Percentiles rank a stretch among this genome's conserved stretches.
Evolutionary conservation across 768 basidiomycete species (phyloP).

Genomic region (Lyophyllum decastes): DNA sequence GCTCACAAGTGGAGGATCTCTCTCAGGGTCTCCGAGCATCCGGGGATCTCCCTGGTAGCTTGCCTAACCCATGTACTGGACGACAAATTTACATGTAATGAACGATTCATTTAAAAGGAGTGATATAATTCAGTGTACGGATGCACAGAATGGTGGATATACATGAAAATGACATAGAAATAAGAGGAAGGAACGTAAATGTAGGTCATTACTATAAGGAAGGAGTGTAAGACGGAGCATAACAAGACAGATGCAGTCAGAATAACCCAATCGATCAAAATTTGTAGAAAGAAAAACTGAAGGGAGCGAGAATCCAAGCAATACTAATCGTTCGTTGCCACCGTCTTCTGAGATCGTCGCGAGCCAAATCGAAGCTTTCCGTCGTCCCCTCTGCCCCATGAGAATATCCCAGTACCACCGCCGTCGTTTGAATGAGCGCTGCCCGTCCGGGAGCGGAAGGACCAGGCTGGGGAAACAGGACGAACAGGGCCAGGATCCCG

Average conservation of each 20-base stretch:
- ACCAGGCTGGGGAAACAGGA: constrained; percentile 80
- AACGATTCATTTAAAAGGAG: constrained; percentile 22
- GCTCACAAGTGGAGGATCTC: constrained; percentile 41
- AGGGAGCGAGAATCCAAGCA: constrained; percentile 14
- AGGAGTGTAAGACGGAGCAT: constrained; percentile 28
- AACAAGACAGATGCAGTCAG: constrained; percentile 18
- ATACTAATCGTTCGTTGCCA: constrained; percentile 28
- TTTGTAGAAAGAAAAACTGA: constrained; percentile 13
- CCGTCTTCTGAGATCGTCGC: constrained; percentile 52
- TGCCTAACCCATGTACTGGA: background rate
- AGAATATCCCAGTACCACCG: constrained; percentile 59
- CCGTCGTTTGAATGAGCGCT: constrained; percentile 72
- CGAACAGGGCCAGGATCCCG: constrained; percentile 49
- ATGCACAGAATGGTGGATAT: constrained; percentile 29
- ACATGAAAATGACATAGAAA: constrained; percentile 18
- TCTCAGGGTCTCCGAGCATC: constrained; percentile 35
- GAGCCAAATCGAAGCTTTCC: constrained; percentile 78
- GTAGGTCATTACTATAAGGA: constrained; percentile 26
- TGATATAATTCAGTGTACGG: constrained; percentile 28
- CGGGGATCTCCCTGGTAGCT: constrained; percentile 46
- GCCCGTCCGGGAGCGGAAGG: constrained; percentile 80
- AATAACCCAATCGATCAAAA: constrained; percentile 21
- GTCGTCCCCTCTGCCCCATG: constrained; percentile 63
- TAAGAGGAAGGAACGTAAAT: constrained; percentile 29
- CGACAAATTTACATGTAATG: background rate